Percentiles rank a stretch among this genome's conserved stretches.
Evolutionary conservation across 1,139 yeast species (phyloP).

Genomic region (Candida buenavistaensis): DNA sequence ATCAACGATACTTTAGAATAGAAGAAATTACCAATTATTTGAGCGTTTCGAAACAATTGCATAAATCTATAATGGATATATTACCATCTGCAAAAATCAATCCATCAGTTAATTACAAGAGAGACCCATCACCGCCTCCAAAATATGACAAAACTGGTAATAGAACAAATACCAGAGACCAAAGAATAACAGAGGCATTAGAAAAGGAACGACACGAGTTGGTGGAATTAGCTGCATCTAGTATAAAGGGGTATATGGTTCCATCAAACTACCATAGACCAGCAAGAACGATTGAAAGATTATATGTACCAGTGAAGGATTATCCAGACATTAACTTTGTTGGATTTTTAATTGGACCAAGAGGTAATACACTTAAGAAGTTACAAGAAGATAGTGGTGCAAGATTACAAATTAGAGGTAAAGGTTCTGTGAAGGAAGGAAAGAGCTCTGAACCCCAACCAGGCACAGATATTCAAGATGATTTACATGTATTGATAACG

Average conservation of each 20-base stretch:
- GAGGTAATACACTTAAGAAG: slow-evolving; percentile 85
- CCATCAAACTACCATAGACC: slow-evolving; percentile 82
- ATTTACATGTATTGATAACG: slow-evolving; percentile 82
- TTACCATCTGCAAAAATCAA: slow-evolving; percentile 36
- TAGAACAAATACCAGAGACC: slow-evolving; percentile 82
- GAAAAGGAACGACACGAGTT: slow-evolving; percentile 80
- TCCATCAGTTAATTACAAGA: slow-evolving; percentile 20
- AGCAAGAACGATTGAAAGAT: slow-evolving; percentile 69
- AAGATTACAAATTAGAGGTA: slow-evolving; percentile 81
- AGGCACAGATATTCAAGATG: slow-evolving; percentile 48
- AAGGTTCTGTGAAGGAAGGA: slow-evolving; percentile 95
- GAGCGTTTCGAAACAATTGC: slow-evolving; percentile 52
- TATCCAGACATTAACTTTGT: slow-evolving; percentile 93
- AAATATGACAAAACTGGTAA: slow-evolving; percentile 80
- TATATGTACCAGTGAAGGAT: slow-evolving; percentile 81
- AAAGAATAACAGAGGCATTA: slow-evolving; percentile 56
- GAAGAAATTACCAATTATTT: slow-evolving; percentile 63
- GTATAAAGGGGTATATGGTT: slow-evolving; percentile 77
- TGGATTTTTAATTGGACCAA: slow-evolving; percentile 89
- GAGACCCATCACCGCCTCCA: slow-evolving; percentile 94
- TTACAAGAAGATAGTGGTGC: slow-evolving; percentile 87
- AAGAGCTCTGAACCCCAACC: slow-evolving; percentile 40
- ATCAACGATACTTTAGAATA: slow-evolving; percentile 70
- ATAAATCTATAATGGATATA: slow-evolving; percentile 39
- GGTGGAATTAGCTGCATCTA: slow-evolving; percentile 69